A percentile compares a stretch with the other conserved stretches of the same genome.
phyloP scores from a whole-genome alignment of 352 stramenopile genomes.

The Phytophthora brassicae region DNA sequence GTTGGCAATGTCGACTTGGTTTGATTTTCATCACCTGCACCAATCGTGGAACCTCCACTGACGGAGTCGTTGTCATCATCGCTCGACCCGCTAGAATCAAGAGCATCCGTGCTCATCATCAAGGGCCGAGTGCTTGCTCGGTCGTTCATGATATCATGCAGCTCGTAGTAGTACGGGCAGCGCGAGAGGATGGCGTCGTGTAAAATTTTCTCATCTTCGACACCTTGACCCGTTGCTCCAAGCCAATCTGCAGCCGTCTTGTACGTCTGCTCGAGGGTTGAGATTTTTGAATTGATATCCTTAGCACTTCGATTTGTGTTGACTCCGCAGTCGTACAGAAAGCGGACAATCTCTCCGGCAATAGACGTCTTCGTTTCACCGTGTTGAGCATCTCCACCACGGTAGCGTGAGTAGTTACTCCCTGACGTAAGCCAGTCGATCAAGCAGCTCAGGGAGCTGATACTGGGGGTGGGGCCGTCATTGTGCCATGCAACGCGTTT shows the following conservation, averaged over 20 bases:
- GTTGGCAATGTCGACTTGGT: not conserved
- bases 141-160: conserved; percentile 15
- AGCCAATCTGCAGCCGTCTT: conserved; percentile 18
- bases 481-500: conserved; percentile 8
- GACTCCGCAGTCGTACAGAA: conserved; percentile 7
- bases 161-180: conserved; percentile 21
- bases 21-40: not conserved
- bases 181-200: conserved; percentile 9
- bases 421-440: conserved; percentile 26
- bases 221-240: conserved; percentile 17
- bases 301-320: conserved; percentile 16
- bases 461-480: not conserved
- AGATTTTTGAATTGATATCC: conserved; percentile 22
- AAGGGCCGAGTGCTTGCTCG: not conserved
- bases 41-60: not conserved
- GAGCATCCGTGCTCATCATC: not conserved
- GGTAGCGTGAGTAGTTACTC: conserved; percentile 22
- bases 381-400: conserved; percentile 19
- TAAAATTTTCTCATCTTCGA: conserved; percentile 14
- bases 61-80: not conserved
- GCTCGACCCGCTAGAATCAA: not conserved
- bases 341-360: conserved; percentile 13
- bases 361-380: conserved; percentile 16
- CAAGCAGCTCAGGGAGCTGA: conserved; percentile 25
- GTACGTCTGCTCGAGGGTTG: conserved; percentile 13